Conservation (phyloP, 2,329 filamentous ascomycete genomes). For the Arthrobotrys pseudoclavata region DNA sequence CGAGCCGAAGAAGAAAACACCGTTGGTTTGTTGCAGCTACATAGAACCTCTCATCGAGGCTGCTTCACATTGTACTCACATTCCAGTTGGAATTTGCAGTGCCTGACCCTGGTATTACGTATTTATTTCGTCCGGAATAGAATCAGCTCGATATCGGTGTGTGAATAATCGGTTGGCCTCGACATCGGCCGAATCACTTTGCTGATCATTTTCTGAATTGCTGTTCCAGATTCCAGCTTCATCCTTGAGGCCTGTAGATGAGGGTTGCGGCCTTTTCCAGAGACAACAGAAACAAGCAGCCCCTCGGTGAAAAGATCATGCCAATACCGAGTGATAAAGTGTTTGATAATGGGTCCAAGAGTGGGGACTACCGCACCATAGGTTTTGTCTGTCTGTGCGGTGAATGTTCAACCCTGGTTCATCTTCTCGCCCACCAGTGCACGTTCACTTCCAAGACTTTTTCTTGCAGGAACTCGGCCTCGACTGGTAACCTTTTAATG, state of each 20-base stretch:
- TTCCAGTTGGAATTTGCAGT: slow-evolving; percentile 9
- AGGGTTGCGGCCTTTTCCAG: slow-evolving; percentile 7
- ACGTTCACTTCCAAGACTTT: slow-evolving; percentile 39
- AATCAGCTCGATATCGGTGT: slow-evolving; percentile 21
- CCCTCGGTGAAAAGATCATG: slow-evolving; percentile 53
- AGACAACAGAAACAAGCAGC: slow-evolving; percentile 22
- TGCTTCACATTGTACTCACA: background rate
- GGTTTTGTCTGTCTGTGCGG: slow-evolving; percentile 50
- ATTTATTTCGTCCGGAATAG: background rate
- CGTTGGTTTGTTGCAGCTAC: background rate
- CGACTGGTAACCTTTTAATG: slow-evolving; percentile 30
- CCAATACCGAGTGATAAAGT: slow-evolving; percentile 46
- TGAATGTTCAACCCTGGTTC: slow-evolving; percentile 54
- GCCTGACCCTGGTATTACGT: background rate
- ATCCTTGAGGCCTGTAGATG: slow-evolving; percentile 40
- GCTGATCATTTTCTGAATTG: slow-evolving; percentile 36
- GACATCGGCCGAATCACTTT: slow-evolving; percentile 28
- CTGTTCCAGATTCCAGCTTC: slow-evolving; percentile 33
- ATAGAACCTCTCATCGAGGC: slow-evolving; percentile 10
- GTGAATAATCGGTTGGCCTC: slow-evolving; percentile 33
- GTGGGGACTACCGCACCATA: slow-evolving; percentile 54
- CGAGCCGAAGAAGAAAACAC: background rate
- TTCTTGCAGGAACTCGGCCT: slow-evolving; percentile 48
- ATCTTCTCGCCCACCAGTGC: slow-evolving; percentile 57
- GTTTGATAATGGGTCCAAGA: slow-evolving; percentile 34